Percentiles rank a stretch among this genome's conserved stretches.
phyloP scores from a whole-genome alignment of 805 yeast species.

The Candida quercuum region DNA sequence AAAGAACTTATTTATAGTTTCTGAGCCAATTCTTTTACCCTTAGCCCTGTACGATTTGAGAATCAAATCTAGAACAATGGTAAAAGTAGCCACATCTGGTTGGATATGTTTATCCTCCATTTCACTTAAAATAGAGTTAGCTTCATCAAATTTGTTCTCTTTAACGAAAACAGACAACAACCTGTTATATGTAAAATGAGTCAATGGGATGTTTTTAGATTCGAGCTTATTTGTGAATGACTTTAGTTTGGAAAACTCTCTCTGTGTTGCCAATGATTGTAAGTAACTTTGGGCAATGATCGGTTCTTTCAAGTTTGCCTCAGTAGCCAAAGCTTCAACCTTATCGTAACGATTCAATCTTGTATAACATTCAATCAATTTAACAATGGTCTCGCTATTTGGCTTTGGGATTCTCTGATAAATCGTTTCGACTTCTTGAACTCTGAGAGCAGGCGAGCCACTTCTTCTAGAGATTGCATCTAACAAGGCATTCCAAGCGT shows the following conservation, averaged over 20 bases:
- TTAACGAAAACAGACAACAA: conserved; percentile 39
- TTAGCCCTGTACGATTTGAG: conserved; percentile 41
- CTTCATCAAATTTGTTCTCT: conserved; percentile 35
- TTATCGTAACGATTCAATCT: conserved; percentile 38
- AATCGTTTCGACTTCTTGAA: conserved; percentile 34
- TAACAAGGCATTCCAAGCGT: conserved; percentile 57
- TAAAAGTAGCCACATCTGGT: conserved; percentile 60
- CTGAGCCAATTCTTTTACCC: conserved; percentile 35
- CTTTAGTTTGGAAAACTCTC: conserved; percentile 11
- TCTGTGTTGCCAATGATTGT: conserved; percentile 11
- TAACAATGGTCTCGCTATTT: conserved; percentile 42
- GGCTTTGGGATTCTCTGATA: conserved; percentile 32
- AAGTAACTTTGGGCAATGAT: conserved; percentile 18
- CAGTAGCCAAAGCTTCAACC: conserved; percentile 33
- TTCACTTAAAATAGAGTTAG: conserved; percentile 42
- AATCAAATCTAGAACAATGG: conserved; percentile 50
- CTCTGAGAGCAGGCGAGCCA: conserved; percentile 21
- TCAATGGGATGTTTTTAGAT: conserved; percentile 35
- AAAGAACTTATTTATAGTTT: conserved; percentile 34
- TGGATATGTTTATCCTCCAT: conserved; percentile 37
- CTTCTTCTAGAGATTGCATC: conserved; percentile 34
- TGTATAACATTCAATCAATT: conserved; percentile 41
- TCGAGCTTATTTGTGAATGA: conserved; percentile 6
- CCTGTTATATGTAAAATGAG: conserved; percentile 45
- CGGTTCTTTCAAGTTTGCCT: conserved; percentile 29